Conservation (phyloP, 2,329 filamentous ascomycete genomes). For the Talaromyces pinophilus region DNA sequence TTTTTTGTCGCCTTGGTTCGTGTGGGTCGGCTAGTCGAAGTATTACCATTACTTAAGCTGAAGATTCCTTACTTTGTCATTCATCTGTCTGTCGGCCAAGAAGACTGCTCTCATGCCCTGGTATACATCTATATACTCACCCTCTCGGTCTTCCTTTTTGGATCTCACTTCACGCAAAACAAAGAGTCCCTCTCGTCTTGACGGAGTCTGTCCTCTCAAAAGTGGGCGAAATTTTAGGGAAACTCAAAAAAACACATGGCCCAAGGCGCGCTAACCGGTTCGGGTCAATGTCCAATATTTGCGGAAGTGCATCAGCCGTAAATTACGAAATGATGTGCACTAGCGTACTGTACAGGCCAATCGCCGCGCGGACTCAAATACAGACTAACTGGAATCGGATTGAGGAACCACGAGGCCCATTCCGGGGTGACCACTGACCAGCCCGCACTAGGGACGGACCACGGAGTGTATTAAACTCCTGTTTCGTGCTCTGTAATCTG, state of each 20-base stretch:
- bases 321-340: conserved; percentile 14
- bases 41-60: conserved; percentile 1
- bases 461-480: conserved; percentile 8
- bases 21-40: background rate
- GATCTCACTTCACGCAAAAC: background rate
- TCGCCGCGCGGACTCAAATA: background rate
- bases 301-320: background rate
- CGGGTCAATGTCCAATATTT: conserved; percentile 7
- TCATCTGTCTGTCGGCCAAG: background rate
- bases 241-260: conserved; percentile 16
- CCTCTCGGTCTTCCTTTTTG: background rate
- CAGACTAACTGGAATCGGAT: background rate
- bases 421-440: background rate
- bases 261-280: background rate
- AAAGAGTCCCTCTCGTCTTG: background rate
- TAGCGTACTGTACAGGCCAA: background rate
- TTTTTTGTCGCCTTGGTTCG: conserved; percentile 13
- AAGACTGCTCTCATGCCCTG: background rate
- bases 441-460: background rate
- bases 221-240: conserved; percentile 2
- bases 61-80: background rate
- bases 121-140: background rate
- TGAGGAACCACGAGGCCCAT: conserved; percentile 5
- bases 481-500: background rate
- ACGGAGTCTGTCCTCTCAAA: background rate